Conservation (phyloP, 257 asterid species). For the Gentiana straminea region DNA sequence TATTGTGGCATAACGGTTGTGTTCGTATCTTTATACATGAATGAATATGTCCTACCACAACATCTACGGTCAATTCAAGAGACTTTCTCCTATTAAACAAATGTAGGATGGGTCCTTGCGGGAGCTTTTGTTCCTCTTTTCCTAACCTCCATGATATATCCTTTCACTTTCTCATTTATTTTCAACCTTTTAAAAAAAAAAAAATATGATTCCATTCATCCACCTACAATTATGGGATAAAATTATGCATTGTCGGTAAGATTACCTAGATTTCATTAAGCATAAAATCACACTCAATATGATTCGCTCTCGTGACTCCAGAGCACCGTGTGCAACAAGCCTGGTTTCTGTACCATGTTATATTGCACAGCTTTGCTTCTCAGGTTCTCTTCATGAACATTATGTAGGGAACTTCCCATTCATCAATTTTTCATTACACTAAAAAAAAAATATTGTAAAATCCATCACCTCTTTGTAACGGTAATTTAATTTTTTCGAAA, state of each 20-base stretch:
- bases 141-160: slow-evolving; percentile 4
- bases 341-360: slow-evolving; percentile 10
- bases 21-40: too few species aligned
- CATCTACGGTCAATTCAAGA: slow-evolving; percentile 27
- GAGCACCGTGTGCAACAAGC: slow-evolving; percentile 24
- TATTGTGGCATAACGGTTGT: too few species aligned
- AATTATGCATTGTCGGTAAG: slow-evolving; percentile 7
- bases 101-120: slow-evolving; percentile 52
- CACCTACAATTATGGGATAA: slow-evolving; percentile 12
- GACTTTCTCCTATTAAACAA: slow-evolving; percentile 26
- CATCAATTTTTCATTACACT: neutral
- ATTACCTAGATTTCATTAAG: slow-evolving; percentile 9
- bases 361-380: neutral
- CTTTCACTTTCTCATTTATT: slow-evolving; percentile 20
- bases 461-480: too few species aligned
- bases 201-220: slow-evolving; percentile 14
- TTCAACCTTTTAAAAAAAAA: slow-evolving; percentile 6
- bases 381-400: too few species aligned
- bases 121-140: slow-evolving; percentile 54
- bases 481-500: too few species aligned
- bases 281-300: slow-evolving; percentile 11
- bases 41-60: slow-evolving; percentile 7
- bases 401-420: too few species aligned
- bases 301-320: slow-evolving; percentile 28
- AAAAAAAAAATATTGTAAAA: neutral